A percentile compares a stretch with the other conserved stretches of the same genome.
Evolutionary conservation across 1,139 yeast genomes (phyloP).

Genomic region (Kurtzmaniella quercitrusa): DNA sequence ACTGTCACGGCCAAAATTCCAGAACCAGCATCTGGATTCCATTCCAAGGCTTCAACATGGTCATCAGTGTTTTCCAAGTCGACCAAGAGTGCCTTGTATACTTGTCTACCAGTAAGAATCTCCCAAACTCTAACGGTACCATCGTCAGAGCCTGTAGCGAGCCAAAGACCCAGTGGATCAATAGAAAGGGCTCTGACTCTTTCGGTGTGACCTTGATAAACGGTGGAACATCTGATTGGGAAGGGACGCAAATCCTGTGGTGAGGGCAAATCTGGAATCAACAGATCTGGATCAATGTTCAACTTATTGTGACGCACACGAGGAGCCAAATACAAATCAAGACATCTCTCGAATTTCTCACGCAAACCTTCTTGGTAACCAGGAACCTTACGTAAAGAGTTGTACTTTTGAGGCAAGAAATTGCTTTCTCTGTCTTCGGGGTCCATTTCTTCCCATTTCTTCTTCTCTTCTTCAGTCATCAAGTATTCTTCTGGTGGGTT

Average conservation of each 20-base stretch:
- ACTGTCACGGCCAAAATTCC: constrained; percentile 83
- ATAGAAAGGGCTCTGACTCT: constrained; percentile 78
- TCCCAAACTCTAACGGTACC: constrained; percentile 97
- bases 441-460: constrained; percentile 67
- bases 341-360: constrained; percentile 89
- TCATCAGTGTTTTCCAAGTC: constrained; percentile 58
- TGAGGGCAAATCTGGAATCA: constrained; percentile 93
- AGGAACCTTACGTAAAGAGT: constrained; percentile 85
- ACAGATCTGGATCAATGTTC: constrained; percentile 92
- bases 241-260: constrained; percentile 98
- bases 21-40: constrained; percentile 79
- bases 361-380: constrained; percentile 83
- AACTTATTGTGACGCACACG: constrained; percentile 88
- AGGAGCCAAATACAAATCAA: constrained; percentile 94
- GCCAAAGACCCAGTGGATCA: constrained; percentile 89
- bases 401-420: constrained; percentile 78
- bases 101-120: constrained; percentile 89
- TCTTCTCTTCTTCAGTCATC: constrained; percentile 71
- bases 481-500: constrained; percentile 97
- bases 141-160: constrained; percentile 97
- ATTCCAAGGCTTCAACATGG: constrained; percentile 74
- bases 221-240: constrained; percentile 87
- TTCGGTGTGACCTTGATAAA: constrained; percentile 78
- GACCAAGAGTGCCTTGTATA: constrained; percentile 59
- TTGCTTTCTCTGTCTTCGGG: constrained; percentile 77